These are phyloP conservation scores for Besnoitia besnoiti DNA, from an alignment of 169 alveolate species.

Conservation along the genomic window DNA sequence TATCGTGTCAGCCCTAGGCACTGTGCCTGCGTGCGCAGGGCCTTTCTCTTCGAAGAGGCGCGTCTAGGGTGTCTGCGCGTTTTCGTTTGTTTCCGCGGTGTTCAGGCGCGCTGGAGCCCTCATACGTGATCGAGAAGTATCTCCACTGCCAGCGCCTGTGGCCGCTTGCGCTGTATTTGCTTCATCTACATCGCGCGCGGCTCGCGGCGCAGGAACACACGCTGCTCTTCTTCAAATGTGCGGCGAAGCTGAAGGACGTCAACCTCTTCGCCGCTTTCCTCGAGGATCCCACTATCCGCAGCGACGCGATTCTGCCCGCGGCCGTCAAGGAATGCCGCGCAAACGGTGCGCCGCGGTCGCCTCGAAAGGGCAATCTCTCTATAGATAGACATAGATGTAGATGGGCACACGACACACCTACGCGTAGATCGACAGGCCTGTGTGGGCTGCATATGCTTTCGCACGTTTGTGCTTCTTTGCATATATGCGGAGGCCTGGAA, in stretches of 20 bases:
- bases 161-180: conserved; percentile 62
- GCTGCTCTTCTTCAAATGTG: conserved; percentile 61
- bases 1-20: too few species aligned
- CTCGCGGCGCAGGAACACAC: conserved; percentile 63
- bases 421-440: not conserved
- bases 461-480: not conserved
- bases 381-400: not conserved
- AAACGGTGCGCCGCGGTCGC: conserved; percentile 37
- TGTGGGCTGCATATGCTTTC: not conserved
- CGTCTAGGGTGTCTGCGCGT: too few species aligned
- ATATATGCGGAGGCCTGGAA: not conserved
- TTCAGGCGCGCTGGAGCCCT: conserved; percentile 67
- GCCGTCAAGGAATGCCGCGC: conserved; percentile 65
- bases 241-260: conserved; percentile 63
- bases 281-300: conserved; percentile 63
- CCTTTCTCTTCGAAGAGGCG: too few species aligned
- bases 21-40: too few species aligned
- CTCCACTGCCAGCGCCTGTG: conserved; percentile 65
- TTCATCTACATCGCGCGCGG: conserved; percentile 57
- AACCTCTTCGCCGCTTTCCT: conserved; percentile 54
- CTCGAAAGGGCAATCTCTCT: not conserved
- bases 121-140: conserved; percentile 67
- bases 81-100: too few species aligned
- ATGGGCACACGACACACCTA: too few species aligned
- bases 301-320: conserved; percentile 44